These are phyloP conservation scores for Anastatica hierochuntica DNA, from an alignment of 345 rosid species.

Conservation along the genomic window DNA sequence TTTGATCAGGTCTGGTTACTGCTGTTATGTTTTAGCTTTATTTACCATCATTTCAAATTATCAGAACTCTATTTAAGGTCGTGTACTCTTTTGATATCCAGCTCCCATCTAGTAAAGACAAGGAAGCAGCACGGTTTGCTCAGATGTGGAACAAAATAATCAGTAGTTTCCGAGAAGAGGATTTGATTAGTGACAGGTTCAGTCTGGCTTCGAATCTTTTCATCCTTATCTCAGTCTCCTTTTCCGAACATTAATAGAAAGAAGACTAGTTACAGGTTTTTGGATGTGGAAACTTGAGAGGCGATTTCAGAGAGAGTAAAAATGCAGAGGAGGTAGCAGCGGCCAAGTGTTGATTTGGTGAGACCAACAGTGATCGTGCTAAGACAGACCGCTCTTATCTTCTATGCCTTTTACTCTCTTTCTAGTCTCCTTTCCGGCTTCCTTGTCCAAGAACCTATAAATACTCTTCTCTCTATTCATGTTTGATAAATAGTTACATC, in stretches of 20 bases:
- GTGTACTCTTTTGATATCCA: conserved; percentile 22
- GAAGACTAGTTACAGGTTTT: no score
- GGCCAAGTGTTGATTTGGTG: no score
- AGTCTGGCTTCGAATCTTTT: conserved; percentile 5
- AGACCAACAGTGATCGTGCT: no score
- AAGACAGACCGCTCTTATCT: no score
- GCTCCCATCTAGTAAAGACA: conserved; percentile 35
- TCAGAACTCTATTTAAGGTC: conserved; percentile 1
- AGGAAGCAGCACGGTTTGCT: conserved; percentile 46
- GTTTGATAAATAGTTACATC: conserved; percentile 1
- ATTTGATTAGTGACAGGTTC: conserved; percentile 44
- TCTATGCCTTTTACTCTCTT: no score
- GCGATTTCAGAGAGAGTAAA: no score
- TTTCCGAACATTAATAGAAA: no score
- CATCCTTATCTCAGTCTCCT: no score
- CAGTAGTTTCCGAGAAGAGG: conserved; percentile 52
- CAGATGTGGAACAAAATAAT: conserved; percentile 56
- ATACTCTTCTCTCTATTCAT: background rate
- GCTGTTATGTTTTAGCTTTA: conserved; percentile 6
- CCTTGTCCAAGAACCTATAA: no score
- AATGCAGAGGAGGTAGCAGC: no score
- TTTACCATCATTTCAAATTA: background rate
- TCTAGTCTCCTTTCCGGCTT: no score
- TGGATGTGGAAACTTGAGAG: no score
- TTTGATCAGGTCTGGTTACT: conserved; percentile 29